Evolutionary conservation across 176 grass and related monocot genomes (phyloP), one percentile per base, ranked within the genome.

Genomic region (Stipa capillata): DNA sequence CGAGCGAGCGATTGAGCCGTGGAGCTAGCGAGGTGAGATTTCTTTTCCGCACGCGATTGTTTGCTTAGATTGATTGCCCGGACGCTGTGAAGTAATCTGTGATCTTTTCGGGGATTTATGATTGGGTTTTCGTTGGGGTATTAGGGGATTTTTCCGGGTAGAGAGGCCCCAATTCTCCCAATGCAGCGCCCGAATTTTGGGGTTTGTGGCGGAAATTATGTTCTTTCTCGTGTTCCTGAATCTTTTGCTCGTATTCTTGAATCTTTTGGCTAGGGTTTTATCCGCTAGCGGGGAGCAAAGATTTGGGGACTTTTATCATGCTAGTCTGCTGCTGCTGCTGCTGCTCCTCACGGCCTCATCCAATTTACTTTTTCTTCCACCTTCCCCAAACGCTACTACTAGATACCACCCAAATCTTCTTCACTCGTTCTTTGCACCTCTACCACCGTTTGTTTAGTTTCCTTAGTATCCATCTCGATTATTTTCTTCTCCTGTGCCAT

Each of bases 191-290:
- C 3, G 39, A 39, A 80, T 73, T 74, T 16, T 7, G 57, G 76
- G 18, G 28, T 45, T 53, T 24, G 35, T 25, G 59, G 58, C 14
- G 45, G 14, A 54, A 55, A 74, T 86, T 65, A 3, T 15, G 45
- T 41, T 37, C 20, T 36, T 65, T 5, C 16, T 76, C 7, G n/a
- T 71, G 65, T 2, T 31, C 16, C 12, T 36, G 43, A 7, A 4
- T 15, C 24, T 32, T 39, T 33, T 52, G 40, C 4, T 62, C 17
- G 23, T 7, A 4, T 4, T 8, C 6, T 28, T 40, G n/a, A n/a
- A n/a, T n/a, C n/a, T 60, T 15, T 63, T 7, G 29, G 6, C 77
- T 74, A 88, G 86, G 67, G 57, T 83, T 88, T 36, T 65, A 24
- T 77, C 15, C 14, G 23, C 43, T 27, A 1, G 12, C 14, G 13